Evolutionary conservation across 2,329 filamentous ascomycete genomes (phyloP), one percentile per base, ranked within the genome.

Genomic region (Neoarthrinium moseri): DNA sequence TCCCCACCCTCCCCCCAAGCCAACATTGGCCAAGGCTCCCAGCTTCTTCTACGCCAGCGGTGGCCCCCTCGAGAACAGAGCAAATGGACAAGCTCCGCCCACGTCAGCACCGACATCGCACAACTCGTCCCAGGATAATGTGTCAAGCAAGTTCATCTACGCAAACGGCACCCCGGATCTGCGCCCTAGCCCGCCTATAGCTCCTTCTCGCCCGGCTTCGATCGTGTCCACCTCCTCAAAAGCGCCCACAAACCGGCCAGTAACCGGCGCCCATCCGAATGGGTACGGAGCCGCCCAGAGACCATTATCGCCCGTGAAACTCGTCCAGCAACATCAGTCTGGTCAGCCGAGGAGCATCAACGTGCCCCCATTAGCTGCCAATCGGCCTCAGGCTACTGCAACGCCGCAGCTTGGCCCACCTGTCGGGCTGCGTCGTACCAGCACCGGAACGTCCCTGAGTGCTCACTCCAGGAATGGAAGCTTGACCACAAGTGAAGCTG

Each of bases 101-200:
- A 63, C 66, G 2, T 66, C 72, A 7, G 49, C 56, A 4, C 52
- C 66, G 21, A n/a, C n/a, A n/a, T 56, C 66, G 13, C 54, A 57
- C 23, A 53, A 38, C 35, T 58, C 65, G 13, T 60, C 60, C 4
- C 62, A 67, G 36, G 72, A 75, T 48, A 63, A 66, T 26, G 51
- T 63, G n/a, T 57, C 73, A 6, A 74, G 73, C 65, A 89, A 87
- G 61, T 90, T 91, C 70, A 83, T 91, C 63, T 87, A 90, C 62
- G 87, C 85, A 49, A 87, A 89, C 63, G 83, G 84, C 23, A 70
- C 70, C 12, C 77, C 79, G 2, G 77, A 83, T 46, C 48, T 74
- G 6, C 72, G 27, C 53, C 59, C 48, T 46, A 62, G 57, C 50
- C 59, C 58, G 50, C 57, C 59, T 60, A 65, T 61, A 55, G 64